Evolutionary conservation across 108 stramenopile genomes (phyloP).

Genomic region (Pseudonitzschia delicatissima): DNA sequence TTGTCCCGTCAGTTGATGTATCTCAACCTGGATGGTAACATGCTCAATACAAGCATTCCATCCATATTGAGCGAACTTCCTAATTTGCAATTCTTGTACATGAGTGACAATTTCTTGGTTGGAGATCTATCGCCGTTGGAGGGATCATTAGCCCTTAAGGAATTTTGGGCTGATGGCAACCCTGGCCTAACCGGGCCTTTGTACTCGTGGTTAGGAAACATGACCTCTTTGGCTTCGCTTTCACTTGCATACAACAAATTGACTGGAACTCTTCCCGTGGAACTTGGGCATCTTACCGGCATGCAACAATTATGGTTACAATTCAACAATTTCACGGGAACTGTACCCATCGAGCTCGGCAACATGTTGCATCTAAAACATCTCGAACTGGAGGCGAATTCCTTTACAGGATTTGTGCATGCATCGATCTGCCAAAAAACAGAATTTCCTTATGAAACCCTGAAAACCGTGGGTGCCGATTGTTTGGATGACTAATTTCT

Average conservation of each 20-base stretch:
- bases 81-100: conserved; percentile 23
- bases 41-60: conserved; percentile 31
- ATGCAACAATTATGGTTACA: conserved; percentile 22
- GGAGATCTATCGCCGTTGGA: conserved; percentile 3
- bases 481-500: conserved; percentile 13
- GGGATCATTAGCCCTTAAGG: conserved; percentile 1
- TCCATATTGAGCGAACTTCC: conserved; percentile 17
- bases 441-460: conserved; percentile 1
- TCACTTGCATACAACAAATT: conserved; percentile 17
- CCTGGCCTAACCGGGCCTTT: conserved; percentile 12
- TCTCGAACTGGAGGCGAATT: conserved; percentile 18
- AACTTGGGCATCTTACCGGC: conserved; percentile 7
- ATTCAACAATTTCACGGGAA: conserved; percentile 24
- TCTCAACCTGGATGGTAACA: conserved; percentile 19
- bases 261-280: conserved; percentile 24
- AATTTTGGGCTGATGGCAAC: conserved; percentile 21
- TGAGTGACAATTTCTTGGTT: conserved; percentile 6
- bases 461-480: conserved; percentile 27
- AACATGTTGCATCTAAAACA: neutral
- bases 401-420: conserved; percentile 22
- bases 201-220: conserved; percentile 5
- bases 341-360: conserved; percentile 13
- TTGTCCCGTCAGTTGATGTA: neutral
- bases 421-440: conserved; percentile 17
- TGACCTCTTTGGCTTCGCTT: conserved; percentile 23